Evolutionary conservation across 2,329 filamentous ascomycete genomes (phyloP).

Genomic region (Alternaria triticimaculans): DNA sequence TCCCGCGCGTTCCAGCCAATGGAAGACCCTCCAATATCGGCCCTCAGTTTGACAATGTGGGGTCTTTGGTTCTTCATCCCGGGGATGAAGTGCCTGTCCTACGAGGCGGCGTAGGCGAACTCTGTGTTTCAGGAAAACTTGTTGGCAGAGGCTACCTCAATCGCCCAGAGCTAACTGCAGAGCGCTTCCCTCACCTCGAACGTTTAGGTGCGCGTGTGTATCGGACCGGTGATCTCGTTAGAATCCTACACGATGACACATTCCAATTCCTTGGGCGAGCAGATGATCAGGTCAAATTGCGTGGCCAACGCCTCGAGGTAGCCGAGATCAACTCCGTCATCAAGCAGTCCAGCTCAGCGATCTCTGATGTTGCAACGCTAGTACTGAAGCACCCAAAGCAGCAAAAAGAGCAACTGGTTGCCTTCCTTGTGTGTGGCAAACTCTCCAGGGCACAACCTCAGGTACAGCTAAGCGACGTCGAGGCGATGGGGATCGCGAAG

Average conservation of each 20-base stretch:
- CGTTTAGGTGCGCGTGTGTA: slow-evolving; percentile 65
- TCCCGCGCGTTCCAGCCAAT: slow-evolving; percentile 76
- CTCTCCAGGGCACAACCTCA: slow-evolving; percentile 22
- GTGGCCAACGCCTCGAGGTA: slow-evolving; percentile 87
- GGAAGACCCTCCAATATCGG: slow-evolving; percentile 90
- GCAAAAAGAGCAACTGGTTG: slow-evolving; percentile 81
- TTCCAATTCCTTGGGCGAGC: slow-evolving; percentile 88
- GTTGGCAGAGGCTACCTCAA: slow-evolving; percentile 92
- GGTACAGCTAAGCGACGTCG: slow-evolving; percentile 26
- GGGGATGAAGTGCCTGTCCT: slow-evolving; percentile 74
- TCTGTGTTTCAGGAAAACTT: slow-evolving; percentile 85
- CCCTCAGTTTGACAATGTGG: slow-evolving; percentile 84
- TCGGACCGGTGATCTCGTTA: slow-evolving; percentile 86
- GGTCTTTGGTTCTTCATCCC: slow-evolving; percentile 76
- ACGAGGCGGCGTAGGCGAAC: slow-evolving; percentile 80
- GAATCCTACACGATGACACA: slow-evolving; percentile 78
- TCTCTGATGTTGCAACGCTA: slow-evolving; percentile 77
- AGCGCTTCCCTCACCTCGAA: slow-evolving; percentile 74
- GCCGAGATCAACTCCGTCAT: slow-evolving; percentile 90
- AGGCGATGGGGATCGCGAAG: slow-evolving; percentile 30
- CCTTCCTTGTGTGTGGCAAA: slow-evolving; percentile 63
- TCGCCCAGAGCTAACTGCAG: slow-evolving; percentile 74
- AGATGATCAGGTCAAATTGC: slow-evolving; percentile 91
- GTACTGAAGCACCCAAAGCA: slow-evolving; percentile 74
- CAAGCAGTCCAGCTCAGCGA: slow-evolving; percentile 61